Evolutionary conservation across 2,329 filamentous ascomycete species (phyloP).

Genomic region (Fusarium equiseti): DNA sequence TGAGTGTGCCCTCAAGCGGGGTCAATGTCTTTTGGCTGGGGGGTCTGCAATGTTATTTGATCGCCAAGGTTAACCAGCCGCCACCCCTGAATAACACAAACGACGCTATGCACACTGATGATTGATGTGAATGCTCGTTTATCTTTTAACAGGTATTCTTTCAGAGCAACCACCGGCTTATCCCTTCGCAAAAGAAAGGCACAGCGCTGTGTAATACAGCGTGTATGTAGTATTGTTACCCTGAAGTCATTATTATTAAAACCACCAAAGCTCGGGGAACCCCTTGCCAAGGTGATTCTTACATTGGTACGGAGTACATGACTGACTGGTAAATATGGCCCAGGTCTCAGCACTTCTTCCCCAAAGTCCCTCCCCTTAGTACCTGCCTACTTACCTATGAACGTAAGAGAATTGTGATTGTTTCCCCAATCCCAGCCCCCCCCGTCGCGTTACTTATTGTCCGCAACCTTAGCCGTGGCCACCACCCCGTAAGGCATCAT

Average conservation of each 20-base stretch:
- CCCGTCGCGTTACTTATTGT: constrained; percentile 13
- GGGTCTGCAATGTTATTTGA: constrained; percentile 24
- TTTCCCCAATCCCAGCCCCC: constrained; percentile 24
- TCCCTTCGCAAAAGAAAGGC: constrained; percentile 18
- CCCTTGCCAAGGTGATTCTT: neutral
- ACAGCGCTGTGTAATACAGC: constrained; percentile 1
- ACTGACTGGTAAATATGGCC: neutral
- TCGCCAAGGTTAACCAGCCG: constrained; percentile 18
- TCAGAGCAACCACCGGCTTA: constrained; percentile 8
- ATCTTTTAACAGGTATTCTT: neutral
- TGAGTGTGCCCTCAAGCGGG: constrained; percentile 35
- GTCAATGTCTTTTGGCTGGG: constrained; percentile 23
- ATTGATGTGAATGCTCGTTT: constrained; percentile 4
- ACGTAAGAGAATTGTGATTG: constrained; percentile 33
- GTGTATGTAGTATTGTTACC: constrained; percentile 2
- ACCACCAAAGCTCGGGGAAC: neutral
- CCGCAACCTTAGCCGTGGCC: constrained; percentile 13
- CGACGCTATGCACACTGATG: constrained; percentile 17
- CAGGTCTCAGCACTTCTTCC: neutral
- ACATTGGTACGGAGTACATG: neutral
- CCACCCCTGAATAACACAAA: constrained; percentile 33
- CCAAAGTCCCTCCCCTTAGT: constrained; percentile 1
- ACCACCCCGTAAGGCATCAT: constrained; percentile 5
- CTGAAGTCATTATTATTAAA: constrained; percentile 8
- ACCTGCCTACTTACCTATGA: neutral